phyloP scores from a whole-genome alignment of 768 basidiomycete species.

The Boletus reticuloceps region DNA sequence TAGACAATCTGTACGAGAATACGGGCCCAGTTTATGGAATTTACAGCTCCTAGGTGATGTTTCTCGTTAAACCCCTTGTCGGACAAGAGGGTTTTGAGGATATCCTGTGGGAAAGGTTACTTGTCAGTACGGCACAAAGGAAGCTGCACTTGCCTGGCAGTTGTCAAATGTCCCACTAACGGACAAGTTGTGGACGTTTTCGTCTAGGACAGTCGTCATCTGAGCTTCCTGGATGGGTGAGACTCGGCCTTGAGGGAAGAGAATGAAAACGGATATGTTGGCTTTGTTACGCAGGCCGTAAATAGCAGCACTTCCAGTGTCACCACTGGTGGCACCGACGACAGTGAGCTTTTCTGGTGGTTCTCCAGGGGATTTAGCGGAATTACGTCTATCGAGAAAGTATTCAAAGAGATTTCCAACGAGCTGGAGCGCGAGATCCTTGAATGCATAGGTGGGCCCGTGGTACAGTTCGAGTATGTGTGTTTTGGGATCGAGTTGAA shows the following conservation, averaged over 20 bases:
- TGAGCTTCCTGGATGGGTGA: constrained; percentile 99
- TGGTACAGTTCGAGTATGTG: constrained; percentile 93
- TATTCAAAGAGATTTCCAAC: constrained; percentile 97
- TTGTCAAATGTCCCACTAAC: constrained; percentile 96
- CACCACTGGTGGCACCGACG: constrained; percentile 95
- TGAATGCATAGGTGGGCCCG: constrained; percentile 98
- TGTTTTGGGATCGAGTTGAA: constrained; percentile 38
- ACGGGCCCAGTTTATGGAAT: constrained; percentile 99
- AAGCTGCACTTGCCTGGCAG: constrained; percentile 66
- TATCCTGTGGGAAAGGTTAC: constrained; percentile 52
- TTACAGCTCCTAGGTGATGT: constrained; percentile 91
- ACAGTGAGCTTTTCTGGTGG: constrained; percentile 79
- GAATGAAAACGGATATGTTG: constrained; percentile 94
- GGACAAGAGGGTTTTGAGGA: constrained; percentile 88
- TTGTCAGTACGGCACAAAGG: not conserved
- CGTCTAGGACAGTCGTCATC: constrained; percentile 96
- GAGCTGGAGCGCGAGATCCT: constrained; percentile 95
- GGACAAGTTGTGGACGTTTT: constrained; percentile 92
- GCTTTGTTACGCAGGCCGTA: constrained; percentile 94
- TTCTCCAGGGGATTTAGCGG: constrained; percentile 51
- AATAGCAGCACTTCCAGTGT: constrained; percentile 98
- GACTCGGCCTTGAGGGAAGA: constrained; percentile 94
- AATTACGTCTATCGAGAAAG: constrained; percentile 81
- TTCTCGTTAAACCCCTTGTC: constrained; percentile 84
- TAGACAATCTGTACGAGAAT: constrained; percentile 99